Conservation (phyloP, 176 grass and related monocot species). For the Elymus sibiricus region DNA sequence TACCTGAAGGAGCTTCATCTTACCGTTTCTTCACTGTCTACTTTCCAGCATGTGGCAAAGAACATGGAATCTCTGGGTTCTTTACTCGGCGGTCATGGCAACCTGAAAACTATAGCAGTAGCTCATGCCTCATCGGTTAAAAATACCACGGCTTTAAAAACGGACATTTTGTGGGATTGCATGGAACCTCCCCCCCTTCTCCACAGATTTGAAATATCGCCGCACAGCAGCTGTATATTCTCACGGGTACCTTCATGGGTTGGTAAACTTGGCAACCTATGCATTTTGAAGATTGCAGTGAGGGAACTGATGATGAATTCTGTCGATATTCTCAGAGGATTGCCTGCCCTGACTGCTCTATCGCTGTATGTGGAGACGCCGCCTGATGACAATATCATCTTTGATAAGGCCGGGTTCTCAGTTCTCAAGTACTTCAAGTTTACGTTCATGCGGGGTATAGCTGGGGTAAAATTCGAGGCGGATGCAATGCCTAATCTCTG, state of each 20-base stretch:
- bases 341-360: not conserved
- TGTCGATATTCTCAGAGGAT: not conserved
- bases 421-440: not conserved
- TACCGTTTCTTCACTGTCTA: not conserved
- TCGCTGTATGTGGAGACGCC: not conserved
- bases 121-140: too few species aligned
- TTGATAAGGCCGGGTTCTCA: not conserved
- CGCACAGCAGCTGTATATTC: not conserved
- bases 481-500: not conserved
- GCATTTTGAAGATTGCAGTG: not conserved
- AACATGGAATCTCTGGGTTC: not conserved
- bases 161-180: not conserved
- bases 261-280: not conserved
- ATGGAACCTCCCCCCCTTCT: not conserved
- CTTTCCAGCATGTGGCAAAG: not conserved
- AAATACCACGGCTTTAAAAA: fast-evolving
- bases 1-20: not conserved
- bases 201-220: not conserved
- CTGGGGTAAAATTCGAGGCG: not conserved
- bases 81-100: not conserved
- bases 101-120: not conserved
- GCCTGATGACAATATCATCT: not conserved
- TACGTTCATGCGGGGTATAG: not conserved
- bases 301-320: not conserved
- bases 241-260: not conserved